Evolutionary conservation across 371 early-diverging fungal species (phyloP).

Genomic region (Rhizopus delemar): DNA sequence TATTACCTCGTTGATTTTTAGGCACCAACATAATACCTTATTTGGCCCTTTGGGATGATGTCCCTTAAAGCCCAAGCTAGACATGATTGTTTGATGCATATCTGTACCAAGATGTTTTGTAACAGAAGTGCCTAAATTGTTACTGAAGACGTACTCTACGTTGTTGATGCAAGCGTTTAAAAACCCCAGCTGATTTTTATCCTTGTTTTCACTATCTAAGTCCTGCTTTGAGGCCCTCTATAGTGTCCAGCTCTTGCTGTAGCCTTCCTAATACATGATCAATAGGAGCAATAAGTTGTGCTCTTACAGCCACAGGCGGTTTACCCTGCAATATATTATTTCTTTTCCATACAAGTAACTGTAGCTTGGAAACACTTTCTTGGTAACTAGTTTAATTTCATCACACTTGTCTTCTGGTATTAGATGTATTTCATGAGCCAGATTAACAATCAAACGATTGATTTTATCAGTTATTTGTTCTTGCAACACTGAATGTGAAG

Average conservation of each 20-base stretch:
- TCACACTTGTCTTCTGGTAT: conserved; percentile 5
- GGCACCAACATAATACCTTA: conserved; percentile 8
- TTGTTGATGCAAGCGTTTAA: conserved; percentile 2
- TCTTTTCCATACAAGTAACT: conserved; percentile 2
- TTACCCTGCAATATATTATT: background rate
- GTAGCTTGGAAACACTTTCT: background rate
- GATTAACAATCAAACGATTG: background rate
- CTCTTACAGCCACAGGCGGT: background rate
- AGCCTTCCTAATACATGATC: background rate
- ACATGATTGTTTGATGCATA: conserved; percentile 8
- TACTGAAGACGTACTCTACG: conserved; percentile 1
- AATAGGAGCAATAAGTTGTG: background rate
- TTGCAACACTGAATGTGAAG: background rate
- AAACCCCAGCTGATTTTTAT: conserved; percentile 1
- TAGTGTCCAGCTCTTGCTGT: background rate
- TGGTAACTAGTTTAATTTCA: conserved; percentile 8
- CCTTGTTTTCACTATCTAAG: conserved; percentile 4
- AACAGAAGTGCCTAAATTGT: conserved; percentile 8
- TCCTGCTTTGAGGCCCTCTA: conserved; percentile 1
- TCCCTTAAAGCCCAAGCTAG: conserved; percentile 2
- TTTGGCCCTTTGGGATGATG: background rate
- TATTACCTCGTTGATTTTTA: conserved; percentile 10
- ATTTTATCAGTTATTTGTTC: background rate
- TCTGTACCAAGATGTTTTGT: conserved; percentile 8
- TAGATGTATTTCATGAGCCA: background rate